phyloP scores from a whole-genome alignment of 1,284 basidiomycete species.

The Melampsora occidentalis region DNA sequence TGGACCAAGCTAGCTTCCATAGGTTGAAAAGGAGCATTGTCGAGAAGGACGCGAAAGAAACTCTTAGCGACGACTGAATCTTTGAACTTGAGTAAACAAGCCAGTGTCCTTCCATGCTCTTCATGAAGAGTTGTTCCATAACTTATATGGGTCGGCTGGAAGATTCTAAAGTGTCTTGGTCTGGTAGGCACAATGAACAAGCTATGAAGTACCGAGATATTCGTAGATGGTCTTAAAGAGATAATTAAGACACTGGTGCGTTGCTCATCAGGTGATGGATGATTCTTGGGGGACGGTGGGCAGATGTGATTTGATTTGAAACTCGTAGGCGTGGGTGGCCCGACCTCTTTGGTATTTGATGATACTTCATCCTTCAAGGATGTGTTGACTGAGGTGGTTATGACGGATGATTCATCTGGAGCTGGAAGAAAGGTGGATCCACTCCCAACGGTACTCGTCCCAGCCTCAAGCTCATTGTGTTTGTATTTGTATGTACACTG shows the following conservation, averaged over 20 bases:
- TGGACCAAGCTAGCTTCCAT: conserved; percentile 30
- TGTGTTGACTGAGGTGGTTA: neutral
- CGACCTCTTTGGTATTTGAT: neutral
- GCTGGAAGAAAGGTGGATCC: neutral
- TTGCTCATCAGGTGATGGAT: neutral
- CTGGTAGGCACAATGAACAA: conserved; percentile 19
- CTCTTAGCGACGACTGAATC: conserved; percentile 16
- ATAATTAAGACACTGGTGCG: conserved; percentile 23
- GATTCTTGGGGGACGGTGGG: neutral
- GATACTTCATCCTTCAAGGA: neutral
- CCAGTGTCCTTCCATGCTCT: neutral
- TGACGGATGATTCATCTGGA: conserved; percentile 1
- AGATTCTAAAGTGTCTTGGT: conserved; percentile 30
- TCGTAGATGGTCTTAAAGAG: conserved; percentile 22
- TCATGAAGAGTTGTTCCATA: conserved; percentile 13
- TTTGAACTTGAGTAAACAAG: conserved; percentile 27
- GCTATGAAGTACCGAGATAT: conserved; percentile 16
- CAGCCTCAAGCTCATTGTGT: neutral
- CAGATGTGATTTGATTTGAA: neutral
- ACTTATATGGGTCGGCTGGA: conserved; percentile 23
- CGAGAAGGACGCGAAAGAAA: conserved; percentile 23
- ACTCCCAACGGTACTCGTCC: too few species aligned
- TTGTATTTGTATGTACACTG: neutral
- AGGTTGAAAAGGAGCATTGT: conserved; percentile 34
- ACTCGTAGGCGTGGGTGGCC: neutral